These are phyloP conservation scores for Quercus alba DNA, from an alignment of 306 rosid genomes.

Conservation along the genomic window DNA sequence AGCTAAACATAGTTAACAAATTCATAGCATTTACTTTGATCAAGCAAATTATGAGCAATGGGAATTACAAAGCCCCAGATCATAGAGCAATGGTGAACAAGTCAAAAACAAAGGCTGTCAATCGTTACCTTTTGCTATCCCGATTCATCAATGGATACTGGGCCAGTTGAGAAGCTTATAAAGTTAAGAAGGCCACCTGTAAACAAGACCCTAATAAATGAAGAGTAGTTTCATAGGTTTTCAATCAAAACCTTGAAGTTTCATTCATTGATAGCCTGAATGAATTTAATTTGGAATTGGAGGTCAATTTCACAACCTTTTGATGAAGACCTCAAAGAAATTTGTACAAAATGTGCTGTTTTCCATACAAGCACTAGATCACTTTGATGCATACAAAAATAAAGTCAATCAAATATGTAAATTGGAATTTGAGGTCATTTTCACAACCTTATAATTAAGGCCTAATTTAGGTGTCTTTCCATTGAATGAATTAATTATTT, in stretches of 20 bases:
- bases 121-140: conserved; percentile 43
- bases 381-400: too few relatives aligned
- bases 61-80: conserved; percentile 48
- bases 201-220: conserved; percentile 33
- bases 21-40: background rate
- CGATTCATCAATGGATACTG: conserved; percentile 20
- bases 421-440: too few relatives aligned
- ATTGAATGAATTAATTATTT: too few relatives aligned
- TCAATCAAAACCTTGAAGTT: conserved; percentile 33
- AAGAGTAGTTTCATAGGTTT: conserved; percentile 32
- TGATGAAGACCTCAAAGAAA: too few relatives aligned
- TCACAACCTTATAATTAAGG: too few relatives aligned
- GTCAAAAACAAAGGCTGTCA: conserved; percentile 30
- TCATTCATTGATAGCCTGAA: conserved; percentile 41
- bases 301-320: too few relatives aligned
- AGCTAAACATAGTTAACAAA: too few relatives aligned
- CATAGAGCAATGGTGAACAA: conserved; percentile 49
- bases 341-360: too few relatives aligned
- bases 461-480: too few relatives aligned
- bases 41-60: conserved; percentile 43
- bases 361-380: too few relatives aligned
- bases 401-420: too few relatives aligned
- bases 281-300: too few relatives aligned
- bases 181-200: conserved; percentile 22
- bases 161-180: conserved; percentile 26